phyloP scores from a whole-genome alignment of 305 asterid species.

The Caryopteris hybrid region DNA sequence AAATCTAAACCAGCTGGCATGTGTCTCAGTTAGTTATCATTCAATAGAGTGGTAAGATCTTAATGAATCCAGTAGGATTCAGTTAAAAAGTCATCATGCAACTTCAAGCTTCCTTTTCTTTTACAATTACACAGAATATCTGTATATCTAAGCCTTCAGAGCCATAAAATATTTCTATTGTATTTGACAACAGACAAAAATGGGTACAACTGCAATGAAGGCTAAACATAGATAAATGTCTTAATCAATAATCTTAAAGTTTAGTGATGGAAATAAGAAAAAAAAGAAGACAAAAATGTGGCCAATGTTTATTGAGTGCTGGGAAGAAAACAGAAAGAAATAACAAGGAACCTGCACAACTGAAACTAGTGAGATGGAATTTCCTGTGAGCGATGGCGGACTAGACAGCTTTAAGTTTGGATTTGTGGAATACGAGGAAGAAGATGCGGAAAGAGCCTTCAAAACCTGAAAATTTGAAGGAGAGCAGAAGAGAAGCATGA shows the following conservation, averaged over 20 bases:
- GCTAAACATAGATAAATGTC: background rate
- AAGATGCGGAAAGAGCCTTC: constrained; percentile 69
- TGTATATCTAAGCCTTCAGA: background rate
- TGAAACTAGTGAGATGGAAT: constrained; percentile 66
- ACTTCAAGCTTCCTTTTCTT: background rate
- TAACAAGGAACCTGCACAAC: constrained; percentile 51
- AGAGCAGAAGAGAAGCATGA: background rate
- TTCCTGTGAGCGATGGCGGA: constrained; percentile 58
- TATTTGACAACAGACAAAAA: background rate
- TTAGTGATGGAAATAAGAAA: background rate
- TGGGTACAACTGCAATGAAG: background rate
- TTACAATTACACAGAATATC: background rate
- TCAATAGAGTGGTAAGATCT: background rate
- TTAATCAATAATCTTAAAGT: background rate
- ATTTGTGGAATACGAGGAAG: constrained; percentile 68
- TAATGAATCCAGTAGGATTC: no score
- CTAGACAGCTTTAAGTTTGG: constrained; percentile 47
- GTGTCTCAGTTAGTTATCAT: background rate
- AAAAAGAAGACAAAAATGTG: background rate
- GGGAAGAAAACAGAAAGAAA: background rate
- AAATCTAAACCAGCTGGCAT: background rate
- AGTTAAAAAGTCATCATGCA: background rate
- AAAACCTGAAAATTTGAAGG: constrained; percentile 36
- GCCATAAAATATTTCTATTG: background rate
- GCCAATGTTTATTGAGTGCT: background rate